Evolutionary conservation across 495 filamentous ascomycete species (phyloP), one percentile per base, ranked within the genome.

Genomic region (Hypoxylon cercidicola): DNA sequence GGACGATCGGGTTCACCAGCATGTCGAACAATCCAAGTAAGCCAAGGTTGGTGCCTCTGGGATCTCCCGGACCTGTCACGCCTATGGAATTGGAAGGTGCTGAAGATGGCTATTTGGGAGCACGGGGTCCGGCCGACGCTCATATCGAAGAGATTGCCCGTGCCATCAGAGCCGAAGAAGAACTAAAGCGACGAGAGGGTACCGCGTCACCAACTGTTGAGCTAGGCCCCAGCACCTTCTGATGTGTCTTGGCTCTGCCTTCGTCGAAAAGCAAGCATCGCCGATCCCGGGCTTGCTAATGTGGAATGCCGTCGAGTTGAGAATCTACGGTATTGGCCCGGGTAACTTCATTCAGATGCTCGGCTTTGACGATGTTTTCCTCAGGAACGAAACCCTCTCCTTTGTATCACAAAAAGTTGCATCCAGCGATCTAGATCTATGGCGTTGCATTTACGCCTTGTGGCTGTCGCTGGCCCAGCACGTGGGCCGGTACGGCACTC

Each of bases 1-100:
- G 77, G 56, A 62, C 78, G 57, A 51, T 75, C 66, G 49, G 69
- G 53, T 61, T 75, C 51, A 48, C 52, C 62, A 46, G 75, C 62
- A 58, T 64, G 55, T 64, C 81, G 76, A 75, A 72, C 62, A 75
- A 73, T 61, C 82, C 89, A 34, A 77, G 78, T 10, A 87, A 87
- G 18, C 91, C 91, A 7, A 78, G 85, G 15, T 71, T 95, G 32
- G 79, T 79, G 20, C 91, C 91, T 1, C 79, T 90, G 3, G 84
- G 85, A n/a, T 91, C 89, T 43, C 90, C 90, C 0, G 90, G 90
- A 0, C 89, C 90, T 0, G 89, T 93, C 37, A 93, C 91, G 1
- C 91, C 91, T 0, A 81, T 95, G 72, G 84, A 85, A 2, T 73
- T 95, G 25, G 90, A 92, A 65, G 82, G 61, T 20, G 53, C 63